phyloP scores from a whole-genome alignment of 2,329 filamentous ascomycete species.

The Phialophora expanda region DNA sequence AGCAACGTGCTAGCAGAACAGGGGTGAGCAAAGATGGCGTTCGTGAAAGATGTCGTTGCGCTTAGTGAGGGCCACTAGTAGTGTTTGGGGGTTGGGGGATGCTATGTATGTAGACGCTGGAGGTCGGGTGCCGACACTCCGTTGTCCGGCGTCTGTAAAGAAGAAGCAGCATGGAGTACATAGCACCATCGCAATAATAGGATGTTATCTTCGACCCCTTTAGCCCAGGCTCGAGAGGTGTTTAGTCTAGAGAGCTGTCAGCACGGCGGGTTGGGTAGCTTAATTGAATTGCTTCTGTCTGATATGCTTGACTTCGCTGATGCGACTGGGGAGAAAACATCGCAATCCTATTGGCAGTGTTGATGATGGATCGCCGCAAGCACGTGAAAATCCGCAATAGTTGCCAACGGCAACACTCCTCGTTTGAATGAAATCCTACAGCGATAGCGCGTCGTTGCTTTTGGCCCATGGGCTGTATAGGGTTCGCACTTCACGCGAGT shows the following conservation, averaged over 20 bases:
- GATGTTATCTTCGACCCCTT: neutral
- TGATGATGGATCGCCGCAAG: neutral
- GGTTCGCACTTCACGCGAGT: neutral
- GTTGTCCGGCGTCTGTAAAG: slow-evolving; percentile 10
- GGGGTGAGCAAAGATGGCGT: neutral
- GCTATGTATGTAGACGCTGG: neutral
- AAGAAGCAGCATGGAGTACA: neutral
- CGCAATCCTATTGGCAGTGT: neutral
- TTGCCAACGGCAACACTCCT: neutral
- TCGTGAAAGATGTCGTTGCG: neutral
- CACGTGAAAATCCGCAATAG: neutral
- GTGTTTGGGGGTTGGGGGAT: slow-evolving; percentile 3
- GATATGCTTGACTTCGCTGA: neutral
- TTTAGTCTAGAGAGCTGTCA: neutral
- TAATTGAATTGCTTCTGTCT: neutral
- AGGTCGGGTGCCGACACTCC: slow-evolving; percentile 12
- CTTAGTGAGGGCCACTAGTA: neutral
- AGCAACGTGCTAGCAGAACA: too few species aligned
- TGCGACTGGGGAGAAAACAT: neutral
- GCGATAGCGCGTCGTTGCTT: neutral
- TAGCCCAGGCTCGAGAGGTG: neutral
- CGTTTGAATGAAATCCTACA: neutral
- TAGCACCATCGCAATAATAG: neutral
- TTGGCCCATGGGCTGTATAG: neutral
- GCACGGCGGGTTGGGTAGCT: neutral